A percentile compares a stretch with the other conserved stretches of the same genome.
These are phyloP conservation scores for Amanita inopinata DNA, from an alignment of 768 basidiomycete genomes.

Conservation along the genomic window DNA sequence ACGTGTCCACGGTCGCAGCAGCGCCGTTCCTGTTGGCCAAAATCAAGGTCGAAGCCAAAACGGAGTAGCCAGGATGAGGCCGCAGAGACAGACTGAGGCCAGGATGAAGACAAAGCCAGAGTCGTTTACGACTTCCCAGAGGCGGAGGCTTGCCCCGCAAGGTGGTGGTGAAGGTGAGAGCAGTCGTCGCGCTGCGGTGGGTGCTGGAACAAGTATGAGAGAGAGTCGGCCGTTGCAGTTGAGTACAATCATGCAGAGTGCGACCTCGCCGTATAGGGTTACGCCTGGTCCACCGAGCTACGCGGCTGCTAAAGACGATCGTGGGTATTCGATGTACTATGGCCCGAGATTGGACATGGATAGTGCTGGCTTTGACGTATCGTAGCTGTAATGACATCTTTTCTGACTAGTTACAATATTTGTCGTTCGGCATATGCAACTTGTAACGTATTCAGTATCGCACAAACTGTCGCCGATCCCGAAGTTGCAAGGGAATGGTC, in stretches of 20 bases:
- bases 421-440: not conserved
- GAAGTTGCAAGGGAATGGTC: too few relatives aligned
- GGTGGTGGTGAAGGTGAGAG: constrained; percentile 3
- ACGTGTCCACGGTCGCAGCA: constrained; percentile 5
- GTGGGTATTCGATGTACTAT: constrained; percentile 4
- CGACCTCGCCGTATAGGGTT: constrained; percentile 19
- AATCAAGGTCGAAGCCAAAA: constrained; percentile 6
- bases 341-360: constrained; percentile 6
- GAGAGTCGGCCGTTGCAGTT: constrained; percentile 15
- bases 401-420: not conserved
- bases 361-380: not conserved
- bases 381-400: too few relatives aligned
- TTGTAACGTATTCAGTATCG: too few relatives aligned
- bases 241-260: constrained; percentile 21
- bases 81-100: not conserved
- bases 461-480: too few relatives aligned
- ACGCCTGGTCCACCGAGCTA: constrained; percentile 22
- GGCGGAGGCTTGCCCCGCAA: not conserved
- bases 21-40: not conserved
- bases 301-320: constrained; percentile 4
- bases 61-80: not conserved
- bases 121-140: constrained; percentile 3
- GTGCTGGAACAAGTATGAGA: constrained; percentile 17
- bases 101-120: not conserved
- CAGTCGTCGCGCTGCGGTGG: constrained; percentile 5